Base-by-base conservation (phyloP, 306 rosid species). In the Oxytropis ochrocephala region DNA sequence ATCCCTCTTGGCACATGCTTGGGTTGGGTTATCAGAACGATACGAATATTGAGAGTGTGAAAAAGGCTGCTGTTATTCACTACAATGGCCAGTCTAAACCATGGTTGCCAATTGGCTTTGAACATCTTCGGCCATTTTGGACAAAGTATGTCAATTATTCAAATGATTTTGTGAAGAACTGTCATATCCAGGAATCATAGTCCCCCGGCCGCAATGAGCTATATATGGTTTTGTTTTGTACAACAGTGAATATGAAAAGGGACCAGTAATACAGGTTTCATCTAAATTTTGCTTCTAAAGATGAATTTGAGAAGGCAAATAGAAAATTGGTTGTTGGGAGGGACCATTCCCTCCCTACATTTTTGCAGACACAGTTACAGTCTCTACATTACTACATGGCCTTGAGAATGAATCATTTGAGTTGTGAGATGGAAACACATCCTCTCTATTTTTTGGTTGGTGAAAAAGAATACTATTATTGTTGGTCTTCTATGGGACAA, bases 41-140 rank as follows among this genome's bases (percentile, higher is more conserved):
- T 62, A 95, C 99, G 30, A 72, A 74, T 72, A 41, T 95, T 11
- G 93, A 89, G 75, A 66, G 61, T 8, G 88, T 95, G 73, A 82
- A 83, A 76, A 84, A 81, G 61, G 97, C 97, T 74, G 99, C 99
- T 8, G 99, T 95, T 68, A 91, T 95, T 75, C 99, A 95, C 91
- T 95, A 95, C 67, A 95, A 95, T 62, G 99, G 99, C 70, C 99
- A 95, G 72, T 88, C 96, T 36, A 95, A 95, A 85, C 99, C 99
- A 7, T 95, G 99, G 99, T 76, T 95, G 84, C 87, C 86, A 84
- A 95, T 95, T 49, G 99, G 99, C 48, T 95, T 95, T 8, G 97
- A 95, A 80, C 97, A 91, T 82, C 97, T 95, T 67, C 89, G 99
- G 69, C 97, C 96, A 8, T 95, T 91, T 80, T 95, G 99, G 99